phyloP scores from a whole-genome alignment of 2,329 filamentous ascomycete species.

The Stagonosporopsis vannaccii region DNA sequence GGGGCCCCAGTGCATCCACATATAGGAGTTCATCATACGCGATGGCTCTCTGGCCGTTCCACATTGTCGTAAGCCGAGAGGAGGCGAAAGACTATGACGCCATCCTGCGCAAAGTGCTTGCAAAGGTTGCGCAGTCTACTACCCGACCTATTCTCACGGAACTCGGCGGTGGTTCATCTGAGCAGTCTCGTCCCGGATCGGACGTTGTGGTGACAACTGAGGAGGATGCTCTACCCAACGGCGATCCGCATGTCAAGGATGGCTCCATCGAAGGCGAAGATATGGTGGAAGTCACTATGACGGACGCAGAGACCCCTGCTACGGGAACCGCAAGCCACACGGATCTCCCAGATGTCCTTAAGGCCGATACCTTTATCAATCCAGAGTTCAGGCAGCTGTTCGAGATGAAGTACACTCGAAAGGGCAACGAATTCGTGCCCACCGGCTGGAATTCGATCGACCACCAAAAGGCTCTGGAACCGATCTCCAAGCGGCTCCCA shows the following conservation, averaged over 20 bases:
- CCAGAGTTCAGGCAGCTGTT: slow-evolving; percentile 71
- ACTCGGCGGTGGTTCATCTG: slow-evolving; percentile 58
- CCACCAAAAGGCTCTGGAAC: slow-evolving; percentile 65
- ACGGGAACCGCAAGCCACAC: slow-evolving; percentile 28
- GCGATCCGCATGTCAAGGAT: slow-evolving; percentile 74
- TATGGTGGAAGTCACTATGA: slow-evolving; percentile 89
- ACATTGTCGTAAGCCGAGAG: slow-evolving; percentile 76
- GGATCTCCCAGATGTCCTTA: slow-evolving; percentile 54
- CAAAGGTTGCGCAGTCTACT: slow-evolving; percentile 77
- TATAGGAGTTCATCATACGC: slow-evolving; percentile 47
- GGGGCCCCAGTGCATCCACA: slow-evolving; percentile 50
- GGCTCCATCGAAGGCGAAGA: slow-evolving; percentile 88
- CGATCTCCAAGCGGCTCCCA: slow-evolving; percentile 57
- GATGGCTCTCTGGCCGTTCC: slow-evolving; percentile 62
- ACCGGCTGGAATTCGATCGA: slow-evolving; percentile 73
- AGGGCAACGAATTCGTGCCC: slow-evolving; percentile 66
- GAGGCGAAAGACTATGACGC: slow-evolving; percentile 73
- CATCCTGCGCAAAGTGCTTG: slow-evolving; percentile 81
- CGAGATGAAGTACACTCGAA: slow-evolving; percentile 71
- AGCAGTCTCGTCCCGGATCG: slow-evolving; percentile 62
- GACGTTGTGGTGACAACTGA: slow-evolving; percentile 73
- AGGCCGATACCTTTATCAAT: slow-evolving; percentile 67
- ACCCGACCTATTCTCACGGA: slow-evolving; percentile 70
- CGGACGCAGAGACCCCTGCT: slow-evolving; percentile 58
- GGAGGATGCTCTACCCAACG: slow-evolving; percentile 69